Evolutionary conservation across 495 filamentous ascomycete species (phyloP).

Genomic region (Aspergillus sclerotiicarbonarius): DNA sequence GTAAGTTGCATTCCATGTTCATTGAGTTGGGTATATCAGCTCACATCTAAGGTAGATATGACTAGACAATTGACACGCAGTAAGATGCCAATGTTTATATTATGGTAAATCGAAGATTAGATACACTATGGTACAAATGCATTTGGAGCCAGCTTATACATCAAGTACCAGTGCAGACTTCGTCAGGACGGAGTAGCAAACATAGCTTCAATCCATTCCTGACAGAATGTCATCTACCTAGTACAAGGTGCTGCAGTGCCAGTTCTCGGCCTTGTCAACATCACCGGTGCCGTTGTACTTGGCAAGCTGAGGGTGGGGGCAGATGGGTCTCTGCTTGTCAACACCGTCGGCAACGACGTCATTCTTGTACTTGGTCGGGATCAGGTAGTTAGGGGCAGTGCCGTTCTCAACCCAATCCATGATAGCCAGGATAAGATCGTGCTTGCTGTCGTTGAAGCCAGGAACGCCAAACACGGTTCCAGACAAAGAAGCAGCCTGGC

Average conservation of each 20-base stretch:
- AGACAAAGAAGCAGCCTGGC: constrained; percentile 14
- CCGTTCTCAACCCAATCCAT: constrained; percentile 54
- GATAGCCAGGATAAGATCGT: constrained; percentile 49
- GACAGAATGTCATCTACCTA: background rate
- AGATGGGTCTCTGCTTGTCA: constrained; percentile 41
- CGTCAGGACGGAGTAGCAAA: no score
- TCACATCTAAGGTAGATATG: no score
- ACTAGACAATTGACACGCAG: no score
- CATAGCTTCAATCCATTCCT: no score
- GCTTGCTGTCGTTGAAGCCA: constrained; percentile 39
- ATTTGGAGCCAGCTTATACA: no score
- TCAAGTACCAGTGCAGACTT: no score
- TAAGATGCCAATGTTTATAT: no score
- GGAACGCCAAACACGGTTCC: constrained; percentile 28
- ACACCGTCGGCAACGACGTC: constrained; percentile 35
- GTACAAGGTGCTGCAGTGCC: constrained; percentile 2
- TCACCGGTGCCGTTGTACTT: constrained; percentile 5
- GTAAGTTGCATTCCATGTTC: no score
- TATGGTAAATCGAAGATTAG: no score
- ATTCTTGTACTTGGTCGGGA: constrained; percentile 44
- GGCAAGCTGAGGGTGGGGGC: constrained; percentile 37
- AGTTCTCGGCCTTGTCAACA: constrained; percentile 1
- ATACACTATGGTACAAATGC: no score
- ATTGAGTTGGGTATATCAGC: no score
- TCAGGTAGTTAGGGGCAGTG: constrained; percentile 33